Conservation (phyloP, 805 yeast species). For the Pichia nanzhaoensis region DNA sequence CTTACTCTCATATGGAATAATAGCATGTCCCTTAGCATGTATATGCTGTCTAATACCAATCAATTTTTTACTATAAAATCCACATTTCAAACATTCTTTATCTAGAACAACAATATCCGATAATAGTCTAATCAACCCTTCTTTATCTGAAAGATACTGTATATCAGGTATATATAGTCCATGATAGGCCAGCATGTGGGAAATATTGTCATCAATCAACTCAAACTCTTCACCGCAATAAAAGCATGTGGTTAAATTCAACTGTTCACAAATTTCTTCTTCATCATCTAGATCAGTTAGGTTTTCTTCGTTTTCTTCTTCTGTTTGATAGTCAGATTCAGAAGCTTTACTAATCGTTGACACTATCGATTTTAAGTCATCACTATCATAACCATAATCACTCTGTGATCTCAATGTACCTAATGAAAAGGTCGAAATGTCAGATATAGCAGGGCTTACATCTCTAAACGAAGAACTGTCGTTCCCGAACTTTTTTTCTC, state of each 20-base stretch:
- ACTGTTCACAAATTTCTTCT: conserved; percentile 16
- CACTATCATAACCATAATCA: conserved; percentile 19
- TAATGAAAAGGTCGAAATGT: conserved; percentile 49
- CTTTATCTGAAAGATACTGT: conserved; percentile 56
- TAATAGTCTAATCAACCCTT: conserved; percentile 63
- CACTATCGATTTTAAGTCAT: conserved; percentile 19
- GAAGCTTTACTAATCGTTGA: conserved; percentile 1
- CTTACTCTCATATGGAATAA: conserved; percentile 77
- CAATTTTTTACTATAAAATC: conserved; percentile 68
- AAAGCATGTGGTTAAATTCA: conserved; percentile 41
- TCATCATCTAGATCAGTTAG: conserved; percentile 10
- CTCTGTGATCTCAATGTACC: conserved; percentile 26
- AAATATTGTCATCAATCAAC: conserved; percentile 40
- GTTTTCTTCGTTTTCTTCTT: conserved; percentile 12
- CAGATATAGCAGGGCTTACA: conserved; percentile 47
- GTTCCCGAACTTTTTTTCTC: conserved; percentile 14
- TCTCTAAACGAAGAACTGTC: conserved; percentile 25
- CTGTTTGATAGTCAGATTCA: conserved; percentile 9
- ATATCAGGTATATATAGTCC: conserved; percentile 87
- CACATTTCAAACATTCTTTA: conserved; percentile 73
- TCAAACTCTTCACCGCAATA: conserved; percentile 39
- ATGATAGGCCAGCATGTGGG: conserved; percentile 71
- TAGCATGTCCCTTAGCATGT: conserved; percentile 76
- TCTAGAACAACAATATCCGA: conserved; percentile 76
- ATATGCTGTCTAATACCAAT: conserved; percentile 87